Base-by-base conservation (phyloP, 129 eudicot species). In the Flaveria bidentis region DNA sequence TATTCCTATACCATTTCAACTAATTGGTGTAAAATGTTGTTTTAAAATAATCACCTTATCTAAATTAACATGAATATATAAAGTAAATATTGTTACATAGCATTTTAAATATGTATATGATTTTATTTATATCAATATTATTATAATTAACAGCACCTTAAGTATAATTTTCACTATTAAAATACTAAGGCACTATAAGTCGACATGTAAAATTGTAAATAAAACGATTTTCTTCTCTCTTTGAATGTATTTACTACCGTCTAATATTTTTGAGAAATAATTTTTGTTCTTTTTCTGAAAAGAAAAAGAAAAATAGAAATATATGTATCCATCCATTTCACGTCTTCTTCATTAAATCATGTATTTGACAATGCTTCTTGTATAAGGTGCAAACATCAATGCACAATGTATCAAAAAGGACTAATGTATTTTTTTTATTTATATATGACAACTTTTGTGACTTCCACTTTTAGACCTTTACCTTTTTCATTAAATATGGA, bases 371-470 rank as follows among this genome's bases (percentile, higher is more conserved):
- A 28, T 63, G 44, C 44, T 63, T 12, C 18, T 13, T 26, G 20
- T 28, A 26, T 20, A 63, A 30, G 22, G 70, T 65, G 36, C 49
- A 65, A 65, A 41, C 50, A 33, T 23, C 70, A 7, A 36, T 65
- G 26, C 49, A 15, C 39, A 33, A 33, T 9, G 20, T 36, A 65
- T 41, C 70, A 36, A 33, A 36, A 65, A 36, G 5, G 14, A 65
- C 47, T 33, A 36, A 36, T 65, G 17, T 33, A 65, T 39, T 45
- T 6, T 45, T 6, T 45, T 8, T 45, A 45, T 45, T 65, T 45
- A 45, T 45, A 45, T 9, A 45, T 45, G 70, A 33, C 70, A 65
- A 36, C 70, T 65, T 65, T 65, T 61, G 9, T 65, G 70, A 65
- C 70, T 65, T n/a, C 70, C 70, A 15, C 70, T 39, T 65, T 65